phyloP scores from a whole-genome alignment of 129 eudicot genomes.

The Solidago caesia region DNA sequence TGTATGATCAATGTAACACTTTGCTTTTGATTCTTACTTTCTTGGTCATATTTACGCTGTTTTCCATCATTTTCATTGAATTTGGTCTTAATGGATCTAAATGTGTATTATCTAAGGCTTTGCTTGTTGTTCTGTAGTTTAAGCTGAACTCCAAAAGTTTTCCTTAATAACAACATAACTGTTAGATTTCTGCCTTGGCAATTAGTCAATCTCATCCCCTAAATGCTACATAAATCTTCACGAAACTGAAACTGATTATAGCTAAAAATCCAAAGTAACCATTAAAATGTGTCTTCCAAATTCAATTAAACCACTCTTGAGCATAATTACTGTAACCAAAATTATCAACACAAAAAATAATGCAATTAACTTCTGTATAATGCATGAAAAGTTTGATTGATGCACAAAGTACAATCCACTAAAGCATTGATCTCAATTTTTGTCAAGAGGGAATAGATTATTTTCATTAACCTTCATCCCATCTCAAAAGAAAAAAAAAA shows the following conservation, averaged over 20 bases:
- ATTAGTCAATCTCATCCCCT: too few relatives aligned
- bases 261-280: not conserved
- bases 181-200: too few relatives aligned
- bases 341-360: not conserved
- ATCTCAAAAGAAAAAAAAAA: not conserved
- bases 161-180: not conserved
- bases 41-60: not conserved
- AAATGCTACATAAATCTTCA: not conserved
- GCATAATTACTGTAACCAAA: not conserved
- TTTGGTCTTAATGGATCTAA: not conserved
- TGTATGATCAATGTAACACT: not conserved
- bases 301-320: not conserved
- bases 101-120: not conserved
- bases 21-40: not conserved
- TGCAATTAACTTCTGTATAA: not conserved
- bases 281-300: not conserved
- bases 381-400: slow-evolving; percentile 5
- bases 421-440: not conserved
- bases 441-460: not conserved
- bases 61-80: not conserved
- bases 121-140: not conserved
- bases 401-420: slow-evolving; percentile 14
- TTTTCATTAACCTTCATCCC: not conserved
- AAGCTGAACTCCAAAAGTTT: not conserved
- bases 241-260: not conserved